phyloP scores from a whole-genome alignment of 2,329 filamentous ascomycete genomes.

The Neocucurbitaria cava region DNA sequence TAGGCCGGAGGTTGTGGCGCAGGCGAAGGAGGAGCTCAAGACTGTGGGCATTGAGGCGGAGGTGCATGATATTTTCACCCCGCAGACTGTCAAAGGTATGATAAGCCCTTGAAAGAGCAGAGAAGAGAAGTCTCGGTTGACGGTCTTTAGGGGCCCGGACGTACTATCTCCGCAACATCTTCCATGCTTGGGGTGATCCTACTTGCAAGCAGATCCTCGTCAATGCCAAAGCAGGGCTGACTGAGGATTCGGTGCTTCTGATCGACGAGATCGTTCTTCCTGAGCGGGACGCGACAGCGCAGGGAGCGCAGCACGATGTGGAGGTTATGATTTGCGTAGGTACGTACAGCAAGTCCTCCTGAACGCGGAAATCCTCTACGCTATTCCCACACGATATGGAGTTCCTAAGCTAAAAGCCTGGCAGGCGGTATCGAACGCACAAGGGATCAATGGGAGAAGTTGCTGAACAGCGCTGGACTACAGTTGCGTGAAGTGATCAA shows the following conservation, averaged over 20 bases:
- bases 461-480: slow-evolving; percentile 18
- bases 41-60: not conserved
- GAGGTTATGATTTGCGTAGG: slow-evolving; percentile 45
- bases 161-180: slow-evolving; percentile 50
- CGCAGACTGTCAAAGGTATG: slow-evolving; percentile 32
- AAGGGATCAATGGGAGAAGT: slow-evolving; percentile 38
- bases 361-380: not conserved
- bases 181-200: slow-evolving; percentile 52
- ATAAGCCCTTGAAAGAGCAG: not conserved
- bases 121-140: not conserved
- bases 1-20: slow-evolving; percentile 3
- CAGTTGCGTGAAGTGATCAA: not conserved
- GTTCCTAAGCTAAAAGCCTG: not conserved
- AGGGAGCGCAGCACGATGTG: slow-evolving; percentile 46
- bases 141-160: slow-evolving; percentile 26
- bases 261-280: slow-evolving; percentile 48
- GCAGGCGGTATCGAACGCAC: slow-evolving; percentile 46
- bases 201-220: slow-evolving; percentile 45
- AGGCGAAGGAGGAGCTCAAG: slow-evolving; percentile 19
- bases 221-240: slow-evolving; percentile 44
- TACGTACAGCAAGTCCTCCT: not conserved
- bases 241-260: slow-evolving; percentile 46
- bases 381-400: not conserved
- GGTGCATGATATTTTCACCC: slow-evolving; percentile 31
- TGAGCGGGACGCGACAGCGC: slow-evolving; percentile 39